phyloP scores from a whole-genome alignment of 2,329 filamentous ascomycete genomes.

The Talaromyces sp. region DNA sequence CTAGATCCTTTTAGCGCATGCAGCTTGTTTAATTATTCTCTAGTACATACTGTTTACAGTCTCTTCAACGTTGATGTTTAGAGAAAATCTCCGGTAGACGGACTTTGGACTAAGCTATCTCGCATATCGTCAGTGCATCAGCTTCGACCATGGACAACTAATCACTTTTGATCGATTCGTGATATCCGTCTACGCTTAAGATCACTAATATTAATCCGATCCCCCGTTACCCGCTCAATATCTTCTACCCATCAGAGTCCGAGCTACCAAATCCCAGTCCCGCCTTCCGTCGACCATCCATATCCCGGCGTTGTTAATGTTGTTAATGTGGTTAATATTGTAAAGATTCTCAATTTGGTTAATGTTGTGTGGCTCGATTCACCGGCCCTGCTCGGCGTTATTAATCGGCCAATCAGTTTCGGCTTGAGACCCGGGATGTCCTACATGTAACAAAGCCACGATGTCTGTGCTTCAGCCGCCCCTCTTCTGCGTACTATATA shows the following conservation, averaged over 20 bases:
- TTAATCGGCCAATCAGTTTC: background rate
- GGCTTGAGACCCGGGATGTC: background rate
- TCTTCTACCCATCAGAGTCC: background rate
- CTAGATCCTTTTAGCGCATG: constrained; percentile 4
- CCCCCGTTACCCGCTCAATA: background rate
- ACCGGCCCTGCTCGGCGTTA: background rate
- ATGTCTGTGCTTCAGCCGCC: constrained; percentile 7
- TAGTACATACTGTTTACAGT: background rate
- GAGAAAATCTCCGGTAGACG: constrained; percentile 4
- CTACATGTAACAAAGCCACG: constrained; percentile 1
- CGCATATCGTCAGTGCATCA: constrained; percentile 2
- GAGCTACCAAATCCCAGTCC: background rate
- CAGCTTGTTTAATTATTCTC: background rate
- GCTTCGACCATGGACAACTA: background rate
- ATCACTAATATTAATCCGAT: background rate
- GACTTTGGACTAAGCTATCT: background rate
- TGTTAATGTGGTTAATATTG: no score
- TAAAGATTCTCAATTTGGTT: no score
- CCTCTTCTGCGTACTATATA: background rate
- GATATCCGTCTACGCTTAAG: background rate
- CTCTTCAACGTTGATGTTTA: background rate
- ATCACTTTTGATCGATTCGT: background rate
- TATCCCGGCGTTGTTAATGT: background rate
- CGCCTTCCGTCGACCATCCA: background rate
- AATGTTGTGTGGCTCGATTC: background rate